Base-by-base conservation (phyloP, 768 basidiomycete genomes). In the Hericium coralloides region DNA sequence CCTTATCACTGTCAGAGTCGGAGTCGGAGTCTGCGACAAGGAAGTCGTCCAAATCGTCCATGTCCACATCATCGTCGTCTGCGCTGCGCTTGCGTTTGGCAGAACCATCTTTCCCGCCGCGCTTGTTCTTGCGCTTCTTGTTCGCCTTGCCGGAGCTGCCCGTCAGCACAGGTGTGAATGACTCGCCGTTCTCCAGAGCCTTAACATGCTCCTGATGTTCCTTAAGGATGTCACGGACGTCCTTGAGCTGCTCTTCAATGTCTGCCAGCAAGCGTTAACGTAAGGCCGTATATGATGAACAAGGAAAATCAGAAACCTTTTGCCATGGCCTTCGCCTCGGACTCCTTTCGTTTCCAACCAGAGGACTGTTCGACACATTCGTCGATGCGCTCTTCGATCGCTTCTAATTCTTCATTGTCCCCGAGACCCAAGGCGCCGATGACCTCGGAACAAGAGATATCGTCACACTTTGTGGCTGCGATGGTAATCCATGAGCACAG, bases 381-480 rank as follows among this genome's bases (percentile, higher is more conserved):
- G 0, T 73, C 67, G n/a, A 84, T 70, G 17, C 70, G 72, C 0
- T 72, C 74, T 59, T 82, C 76, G 18, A 83, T 79, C 1, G 66
- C 73, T 53, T 78, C 76, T 17, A 83, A 69, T 52, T 76, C 75
- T 0, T 76, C 73, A n/a, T 83, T 78, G 52, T 81, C 77, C 3
- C 79, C 75, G 4, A 84, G 73, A 22, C 69, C 61, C 48, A 85
- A 72, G 0, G 78, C 76, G 9, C 66, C 66, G 50, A 83, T 78
- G 41, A 82, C 76, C 60, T 84, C 82, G 0, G 77, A 77, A 54
- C 80, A 82, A 12, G 80, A 81, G 14, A 85, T 76, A 59, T 85
- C 83, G 55, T 85, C 83, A 56, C 80, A 80, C 66, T 85, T 84
- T 60, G 78, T 80, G 7, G 82, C 82, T 81, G 41, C 9, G 25